phyloP scores from a whole-genome alignment of 192 early-diverging fungal species.

The Funneliformis geosporum region DNA sequence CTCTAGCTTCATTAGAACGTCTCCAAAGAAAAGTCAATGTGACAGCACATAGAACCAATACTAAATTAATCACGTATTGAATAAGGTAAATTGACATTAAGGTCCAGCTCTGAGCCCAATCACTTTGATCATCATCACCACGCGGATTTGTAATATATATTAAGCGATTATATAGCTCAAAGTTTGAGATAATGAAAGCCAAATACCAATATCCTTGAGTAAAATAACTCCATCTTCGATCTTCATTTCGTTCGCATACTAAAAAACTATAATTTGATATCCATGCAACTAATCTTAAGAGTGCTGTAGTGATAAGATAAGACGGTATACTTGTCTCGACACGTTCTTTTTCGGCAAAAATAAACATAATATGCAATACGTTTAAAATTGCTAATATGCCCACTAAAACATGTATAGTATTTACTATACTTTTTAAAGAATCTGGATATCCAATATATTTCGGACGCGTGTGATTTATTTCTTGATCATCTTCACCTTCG shows the following conservation, averaged over 20 bases:
- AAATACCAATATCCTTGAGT: slow-evolving; percentile 33
- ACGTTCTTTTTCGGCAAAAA: slow-evolving; percentile 20
- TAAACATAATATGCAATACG: slow-evolving; percentile 4
- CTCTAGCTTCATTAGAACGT: slow-evolving; percentile 3
- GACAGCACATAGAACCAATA: slow-evolving; percentile 14
- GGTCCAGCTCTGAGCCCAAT: slow-evolving; percentile 14
- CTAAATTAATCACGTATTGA: slow-evolving; percentile 5
- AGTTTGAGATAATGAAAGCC: not conserved
- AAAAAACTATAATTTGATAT: slow-evolving; percentile 8
- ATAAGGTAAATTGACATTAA: slow-evolving; percentile 17
- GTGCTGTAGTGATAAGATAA: not conserved
- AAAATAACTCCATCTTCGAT: slow-evolving; percentile 7
- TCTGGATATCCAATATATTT: slow-evolving; percentile 11
- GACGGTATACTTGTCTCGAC: not conserved
- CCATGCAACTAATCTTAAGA: slow-evolving; percentile 3
- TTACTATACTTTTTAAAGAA: slow-evolving; percentile 4
- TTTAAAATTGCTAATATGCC: not conserved
- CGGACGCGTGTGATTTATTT: not conserved
- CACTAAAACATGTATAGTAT: not conserved
- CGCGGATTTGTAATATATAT: not conserved
- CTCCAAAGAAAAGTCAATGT: not conserved
- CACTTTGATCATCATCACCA: not conserved
- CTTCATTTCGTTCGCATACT: not conserved
- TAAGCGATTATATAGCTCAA: slow-evolving; percentile 26
- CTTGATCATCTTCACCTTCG: not conserved